Evolutionary conservation across 129 eudicot species (phyloP), one percentile per base, ranked within the genome.

Genomic region (Pulicaria dysenterica): DNA sequence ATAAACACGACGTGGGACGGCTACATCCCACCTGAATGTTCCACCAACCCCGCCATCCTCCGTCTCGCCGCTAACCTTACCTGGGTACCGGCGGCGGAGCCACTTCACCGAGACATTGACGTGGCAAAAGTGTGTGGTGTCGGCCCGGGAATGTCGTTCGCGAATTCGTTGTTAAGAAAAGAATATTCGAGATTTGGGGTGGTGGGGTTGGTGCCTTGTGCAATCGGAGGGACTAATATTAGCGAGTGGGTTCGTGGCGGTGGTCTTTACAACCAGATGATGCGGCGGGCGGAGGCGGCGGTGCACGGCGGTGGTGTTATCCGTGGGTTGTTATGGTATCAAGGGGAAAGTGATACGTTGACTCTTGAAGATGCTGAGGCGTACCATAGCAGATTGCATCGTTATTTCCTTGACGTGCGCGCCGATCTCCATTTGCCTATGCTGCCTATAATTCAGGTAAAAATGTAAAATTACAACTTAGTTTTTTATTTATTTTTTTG

Each of bases 141-240:
- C 4, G 90, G 98, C 13, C 98, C 95, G 0, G 98, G 86, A n/a
- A 79, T 93, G 90, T 54, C 89, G 2, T 87, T 93, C 43, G 93
- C 98, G 1, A 79, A 87, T 66, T 46, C 75, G 4, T 67, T 89
- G 54, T 36, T 85, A 58, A 38, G 8, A 41, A 79, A 49, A 15
- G 74, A 64, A 24, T 24, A 2, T 37, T 34, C 85, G 13, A 76
- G 81, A 34, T 15, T 89, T 5, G 84, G 87, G 58, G 79, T 73
- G 53, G 82, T 89, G 24, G 95, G 88, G 19, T 70, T 93, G 64
- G 96, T 93, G 36, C 98, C 98, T 37, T 89, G 98, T 53, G 98
- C 98, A 1, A 69, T 83, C 9, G 98, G 98, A 4, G 80, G 83
- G 44, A 90, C 96, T 0, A 84, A 58, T 58, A 82, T 90, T 4